Evolutionary conservation across 805 yeast genomes (phyloP), one percentile per base, ranked within the genome.

Genomic region (Zygoascus ofunaensis): DNA sequence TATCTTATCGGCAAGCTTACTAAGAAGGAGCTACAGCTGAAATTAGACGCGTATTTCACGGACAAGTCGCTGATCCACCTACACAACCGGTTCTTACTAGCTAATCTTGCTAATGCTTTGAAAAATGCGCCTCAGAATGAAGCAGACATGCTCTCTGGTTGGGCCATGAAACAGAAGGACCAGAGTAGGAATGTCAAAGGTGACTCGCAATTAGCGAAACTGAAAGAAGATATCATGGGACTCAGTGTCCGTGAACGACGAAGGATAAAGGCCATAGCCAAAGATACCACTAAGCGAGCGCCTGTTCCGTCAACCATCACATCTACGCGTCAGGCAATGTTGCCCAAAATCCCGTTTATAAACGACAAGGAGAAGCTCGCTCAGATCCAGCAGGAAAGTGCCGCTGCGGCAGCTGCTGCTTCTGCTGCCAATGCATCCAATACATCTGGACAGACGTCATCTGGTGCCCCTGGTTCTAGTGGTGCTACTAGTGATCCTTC

Each of bases 201-300:
- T 60, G 71, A 68, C 45, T 68, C 83, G 5, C 95, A 87, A 62
- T 78, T 84, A 59, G 94, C 85, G 55, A 76, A 78, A 50, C 71
- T 92, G 58, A 87, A 89, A 57, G 82, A 79, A 57, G 90, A 87
- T 61, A 82, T 90, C 35, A 75, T 92, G 79, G 81, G 90, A 2
- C 69, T 90, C 52, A 86, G 97, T 0, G 76, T 82, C 1, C 72
- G 83, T 51, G 98, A 92, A 59, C 69, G 97, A 49, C 74, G 86
- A 51, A 71, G 97, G 58, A 78, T 90, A 47, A 86, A 87, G 59
- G 77, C 76, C 45, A 87, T 90, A 37, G 79, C 90, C 2, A 39
- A 80, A 57, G 96, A 89, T 37, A 72, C 87, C 2, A 90, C 94
- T 12, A 85, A 85, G 62, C 73, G 76, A 48, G 82, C 83, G 4